Evolutionary conservation across 257 asterid species (phyloP).

Genomic region (Anisodus tanguticus): DNA sequence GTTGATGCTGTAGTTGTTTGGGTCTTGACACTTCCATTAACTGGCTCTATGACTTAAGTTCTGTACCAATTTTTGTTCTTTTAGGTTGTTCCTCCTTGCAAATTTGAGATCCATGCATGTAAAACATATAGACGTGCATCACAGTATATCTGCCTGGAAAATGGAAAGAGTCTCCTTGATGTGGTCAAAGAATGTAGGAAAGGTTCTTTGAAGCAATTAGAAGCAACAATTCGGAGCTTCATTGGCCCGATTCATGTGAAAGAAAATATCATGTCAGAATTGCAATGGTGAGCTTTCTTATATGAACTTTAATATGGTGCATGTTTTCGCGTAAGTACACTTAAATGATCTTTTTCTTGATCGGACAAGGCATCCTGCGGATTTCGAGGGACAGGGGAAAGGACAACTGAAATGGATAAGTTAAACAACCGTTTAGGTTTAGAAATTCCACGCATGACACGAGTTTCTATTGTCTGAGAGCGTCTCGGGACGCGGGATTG

Average conservation of each 20-base stretch:
- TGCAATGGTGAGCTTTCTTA: slow-evolving; percentile 64
- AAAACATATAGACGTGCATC: slow-evolving; percentile 94
- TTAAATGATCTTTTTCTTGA: slow-evolving; percentile 27
- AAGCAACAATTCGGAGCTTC: slow-evolving; percentile 73
- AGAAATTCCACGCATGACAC: too few species aligned
- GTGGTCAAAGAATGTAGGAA: slow-evolving; percentile 92
- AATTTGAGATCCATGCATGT: slow-evolving; percentile 96
- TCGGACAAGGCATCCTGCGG: too few species aligned
- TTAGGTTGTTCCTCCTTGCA: slow-evolving; percentile 87
- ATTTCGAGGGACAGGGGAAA: too few species aligned
- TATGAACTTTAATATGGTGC: neutral
- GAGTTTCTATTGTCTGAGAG: too few species aligned
- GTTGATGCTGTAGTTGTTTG: slow-evolving; percentile 10
- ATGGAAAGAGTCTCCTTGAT: slow-evolving; percentile 93
- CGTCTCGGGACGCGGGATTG: too few species aligned
- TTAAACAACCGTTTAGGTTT: too few species aligned
- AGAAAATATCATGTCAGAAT: slow-evolving; percentile 76
- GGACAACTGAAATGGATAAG: too few species aligned
- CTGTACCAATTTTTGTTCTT: slow-evolving; percentile 28
- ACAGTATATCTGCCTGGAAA: slow-evolving; percentile 87
- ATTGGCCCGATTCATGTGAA: slow-evolving; percentile 80
- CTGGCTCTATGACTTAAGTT: neutral
- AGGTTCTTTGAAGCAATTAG: slow-evolving; percentile 65
- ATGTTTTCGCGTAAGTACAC: slow-evolving; percentile 33
- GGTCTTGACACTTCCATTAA: neutral